Percentiles rank a stretch among this genome's conserved stretches.
Conservation (phyloP, 805 yeast genomes). For the Metschnikowia hibisci region DNA sequence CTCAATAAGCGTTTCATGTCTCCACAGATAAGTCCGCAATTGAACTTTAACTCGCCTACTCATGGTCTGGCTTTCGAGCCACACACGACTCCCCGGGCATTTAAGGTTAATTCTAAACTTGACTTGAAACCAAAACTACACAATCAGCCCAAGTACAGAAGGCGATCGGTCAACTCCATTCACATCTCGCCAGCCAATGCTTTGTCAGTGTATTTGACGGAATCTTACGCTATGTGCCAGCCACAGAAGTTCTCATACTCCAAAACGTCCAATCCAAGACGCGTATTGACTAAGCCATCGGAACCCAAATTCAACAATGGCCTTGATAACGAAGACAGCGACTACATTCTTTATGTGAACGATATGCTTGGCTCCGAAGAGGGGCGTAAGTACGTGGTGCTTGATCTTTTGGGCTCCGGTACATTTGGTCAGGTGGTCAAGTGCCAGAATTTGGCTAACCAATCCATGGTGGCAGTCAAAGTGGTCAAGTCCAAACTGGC, state of each 20-base stretch:
- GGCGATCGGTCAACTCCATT: constrained; percentile 61
- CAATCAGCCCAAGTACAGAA: constrained; percentile 61
- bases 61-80: constrained; percentile 1
- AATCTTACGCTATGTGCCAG: constrained; percentile 81
- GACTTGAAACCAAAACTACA: constrained; percentile 62
- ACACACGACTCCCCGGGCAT: constrained; percentile 45
- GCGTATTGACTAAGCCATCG: constrained; percentile 89
- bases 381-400: constrained; percentile 79
- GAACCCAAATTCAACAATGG: constrained; percentile 82
- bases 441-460: constrained; percentile 76
- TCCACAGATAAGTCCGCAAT: constrained; percentile 10
- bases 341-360: constrained; percentile 89
- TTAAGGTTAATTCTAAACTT: constrained; percentile 35
- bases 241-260: constrained; percentile 74
- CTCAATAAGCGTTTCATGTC: constrained; percentile 11
- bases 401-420: constrained; percentile 92
- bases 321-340: constrained; percentile 80
- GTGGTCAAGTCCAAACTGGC: constrained; percentile 91
- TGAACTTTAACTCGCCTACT: constrained; percentile 1
- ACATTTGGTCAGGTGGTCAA: constrained; percentile 98
- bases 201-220: constrained; percentile 68
- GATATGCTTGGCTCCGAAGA: constrained; percentile 87
- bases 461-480: constrained; percentile 89
- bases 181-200: constrained; percentile 79
- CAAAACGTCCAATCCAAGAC: constrained; percentile 79